Percentiles rank a stretch among this genome's conserved stretches.
phyloP scores from a whole-genome alignment of 2,329 filamentous ascomycete genomes.

The Penicillium sp. region DNA sequence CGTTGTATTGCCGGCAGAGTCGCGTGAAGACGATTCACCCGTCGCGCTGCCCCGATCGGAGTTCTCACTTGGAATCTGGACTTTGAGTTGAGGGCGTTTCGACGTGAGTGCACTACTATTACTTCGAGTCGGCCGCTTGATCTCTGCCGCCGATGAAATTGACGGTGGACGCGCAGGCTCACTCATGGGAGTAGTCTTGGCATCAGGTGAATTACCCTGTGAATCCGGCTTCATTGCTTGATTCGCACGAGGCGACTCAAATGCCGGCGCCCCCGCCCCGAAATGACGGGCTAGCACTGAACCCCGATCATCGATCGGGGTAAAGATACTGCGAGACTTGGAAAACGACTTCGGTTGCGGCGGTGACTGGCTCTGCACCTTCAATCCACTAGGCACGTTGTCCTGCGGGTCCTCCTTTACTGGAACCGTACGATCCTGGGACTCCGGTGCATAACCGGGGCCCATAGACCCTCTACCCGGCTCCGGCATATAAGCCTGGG shows the following conservation, averaged over 20 bases:
- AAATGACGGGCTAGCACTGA: slow-evolving; percentile 84
- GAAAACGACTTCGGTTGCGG: slow-evolving; percentile 58
- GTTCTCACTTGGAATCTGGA: slow-evolving; percentile 89
- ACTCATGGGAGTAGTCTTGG: slow-evolving; percentile 57
- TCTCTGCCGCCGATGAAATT: slow-evolving; percentile 61
- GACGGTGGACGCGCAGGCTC: slow-evolving; percentile 48
- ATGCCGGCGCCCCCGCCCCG: slow-evolving; percentile 57
- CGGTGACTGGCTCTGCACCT: slow-evolving; percentile 44
- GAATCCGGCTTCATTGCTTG: slow-evolving; percentile 34
- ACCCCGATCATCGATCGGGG: slow-evolving; percentile 87
- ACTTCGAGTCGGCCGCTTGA: slow-evolving; percentile 65
- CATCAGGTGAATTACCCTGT: slow-evolving; percentile 45
- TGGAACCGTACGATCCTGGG: slow-evolving; percentile 54
- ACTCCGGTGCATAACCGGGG: slow-evolving; percentile 60
- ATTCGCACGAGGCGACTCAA: slow-evolving; percentile 45
- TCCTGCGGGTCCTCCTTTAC: slow-evolving; percentile 55
- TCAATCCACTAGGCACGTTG: slow-evolving; percentile 42
- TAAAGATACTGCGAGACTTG: slow-evolving; percentile 90
- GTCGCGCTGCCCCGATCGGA: slow-evolving; percentile 71
- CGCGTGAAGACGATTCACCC: slow-evolving; percentile 62
- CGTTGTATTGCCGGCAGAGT: slow-evolving; percentile 56
- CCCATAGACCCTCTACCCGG: slow-evolving; percentile 68
- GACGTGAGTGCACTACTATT: slow-evolving; percentile 65
- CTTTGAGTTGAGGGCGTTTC: slow-evolving; percentile 76
- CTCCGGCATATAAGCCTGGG: slow-evolving; percentile 71